Percentiles rank a stretch among this genome's conserved stretches.
These are phyloP conservation scores for Diophrys sp. DNA, from an alignment of 73 alveolate species.

Conservation along the genomic window DNA sequence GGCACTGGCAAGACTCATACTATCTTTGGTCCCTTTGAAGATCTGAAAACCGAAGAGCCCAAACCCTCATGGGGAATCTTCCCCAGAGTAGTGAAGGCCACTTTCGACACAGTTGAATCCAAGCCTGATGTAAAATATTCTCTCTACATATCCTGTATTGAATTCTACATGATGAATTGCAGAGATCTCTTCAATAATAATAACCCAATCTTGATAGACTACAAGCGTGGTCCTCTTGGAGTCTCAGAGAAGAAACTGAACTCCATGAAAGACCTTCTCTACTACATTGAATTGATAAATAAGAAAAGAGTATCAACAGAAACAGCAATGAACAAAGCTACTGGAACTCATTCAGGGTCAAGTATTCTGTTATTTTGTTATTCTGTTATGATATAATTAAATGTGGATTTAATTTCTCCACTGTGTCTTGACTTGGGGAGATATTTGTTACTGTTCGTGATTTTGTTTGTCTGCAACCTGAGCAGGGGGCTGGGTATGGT, in stretches of 20 bases:
- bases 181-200: neutral
- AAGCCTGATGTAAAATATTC: neutral
- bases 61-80: neutral
- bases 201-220: neutral
- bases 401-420: no score
- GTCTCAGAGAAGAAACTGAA: neutral
- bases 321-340: neutral
- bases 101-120: neutral
- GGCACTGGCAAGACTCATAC: slow-evolving; percentile 6
- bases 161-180: neutral
- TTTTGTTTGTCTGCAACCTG: no score
- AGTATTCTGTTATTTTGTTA: no score
- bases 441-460: no score
- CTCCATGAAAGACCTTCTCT: neutral
- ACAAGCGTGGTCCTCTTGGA: neutral
- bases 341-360: no score
- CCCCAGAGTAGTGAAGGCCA: neutral
- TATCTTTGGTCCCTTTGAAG: neutral
- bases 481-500: no score
- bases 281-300: neutral
- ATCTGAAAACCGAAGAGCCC: neutral
- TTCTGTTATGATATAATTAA: no score
- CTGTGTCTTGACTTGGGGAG: no score
- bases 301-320: neutral
- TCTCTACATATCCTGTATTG: neutral